Base-by-base conservation (phyloP, 768 basidiomycete species). In the Suillus weaverae region DNA sequence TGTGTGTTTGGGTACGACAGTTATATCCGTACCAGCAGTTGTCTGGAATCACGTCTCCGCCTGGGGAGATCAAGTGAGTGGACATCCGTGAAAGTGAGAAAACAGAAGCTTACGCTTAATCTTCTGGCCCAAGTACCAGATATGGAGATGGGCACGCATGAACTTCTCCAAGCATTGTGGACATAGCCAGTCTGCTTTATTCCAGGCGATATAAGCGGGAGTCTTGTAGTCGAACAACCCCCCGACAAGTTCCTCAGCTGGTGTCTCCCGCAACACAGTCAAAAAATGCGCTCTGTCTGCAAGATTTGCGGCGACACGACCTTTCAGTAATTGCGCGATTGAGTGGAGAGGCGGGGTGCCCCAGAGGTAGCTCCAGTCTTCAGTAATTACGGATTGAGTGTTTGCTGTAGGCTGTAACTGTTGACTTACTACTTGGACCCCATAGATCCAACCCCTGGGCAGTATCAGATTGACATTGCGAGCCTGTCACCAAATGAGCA, bases 11-110 rank as follows among this genome's bases (percentile, higher is more conserved):
- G 3, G 71, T 74, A 50, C 69, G 60, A 60, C 76, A 77, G 26
- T 74, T 66, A 60, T 74, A 77, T 18, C 77, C 76, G 64, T 77
- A 76, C 74, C 72, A 75, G 59, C 76, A 78, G 41, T 77, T 70
- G 41, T 72, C 70, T 4, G 50, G 60, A 33, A 57, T 70, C 65
- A 57, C 20, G 30, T 51, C 22, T 32, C 62, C 64, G 26, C 39
- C 65, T 67, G 33, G 14, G 14, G 20, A 13, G 10, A 51, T 26
- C 20, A 50, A n/a, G 51, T 30, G 22, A 54, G 18, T 41, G 14
- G 48, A 18, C 50, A 32, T 18, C 41, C 22, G 54, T 1, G 61
- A 20, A 59, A 55, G 5, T 20, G 30, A 38, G 32, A 44, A 32
- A 30, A 14, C 30, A 48, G 16, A 51, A 30, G 41, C 70, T 39